These are phyloP conservation scores for Zostera marina DNA, from an alignment of 116 monocot species.

Conservation along the genomic window DNA sequence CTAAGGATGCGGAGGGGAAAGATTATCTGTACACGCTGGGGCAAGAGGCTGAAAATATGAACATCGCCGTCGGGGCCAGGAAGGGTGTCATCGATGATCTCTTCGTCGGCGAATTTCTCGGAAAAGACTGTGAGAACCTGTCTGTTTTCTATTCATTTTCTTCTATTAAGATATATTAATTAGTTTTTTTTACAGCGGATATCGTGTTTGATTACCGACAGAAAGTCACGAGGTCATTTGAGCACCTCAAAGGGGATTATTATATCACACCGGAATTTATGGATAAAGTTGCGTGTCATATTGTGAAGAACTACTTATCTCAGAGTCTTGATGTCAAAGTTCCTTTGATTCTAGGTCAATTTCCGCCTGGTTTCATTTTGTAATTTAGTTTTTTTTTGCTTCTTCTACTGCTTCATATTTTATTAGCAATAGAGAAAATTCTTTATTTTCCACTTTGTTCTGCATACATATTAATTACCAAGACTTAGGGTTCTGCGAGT, in stretches of 20 bases:
- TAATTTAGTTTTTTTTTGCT: background rate
- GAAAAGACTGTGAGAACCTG: conserved; percentile 44
- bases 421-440: too few relatives aligned
- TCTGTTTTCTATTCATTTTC: background rate
- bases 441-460: too few relatives aligned
- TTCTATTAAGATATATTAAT: background rate
- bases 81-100: conserved; percentile 67
- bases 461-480: too few relatives aligned
- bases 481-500: too few relatives aligned
- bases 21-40: conserved; percentile 77
- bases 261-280: conserved; percentile 73
- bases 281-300: conserved; percentile 62
- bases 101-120: conserved; percentile 77
- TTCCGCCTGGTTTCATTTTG: background rate
- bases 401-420: background rate
- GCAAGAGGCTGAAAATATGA: conserved; percentile 68
- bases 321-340: conserved; percentile 46
- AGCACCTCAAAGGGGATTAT: conserved; percentile 80
- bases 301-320: conserved; percentile 82
- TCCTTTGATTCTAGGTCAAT: conserved; percentile 70
- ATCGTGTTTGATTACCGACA: conserved; percentile 94
- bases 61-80: conserved; percentile 69
- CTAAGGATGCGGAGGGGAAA: conserved; percentile 42
- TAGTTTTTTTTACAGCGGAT: conserved; percentile 43
- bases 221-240: conserved; percentile 82